Evolutionary conservation across 1,139 yeast species (phyloP), one percentile per base, ranked within the genome.

Genomic region (Insectozyma bohioensis): DNA sequence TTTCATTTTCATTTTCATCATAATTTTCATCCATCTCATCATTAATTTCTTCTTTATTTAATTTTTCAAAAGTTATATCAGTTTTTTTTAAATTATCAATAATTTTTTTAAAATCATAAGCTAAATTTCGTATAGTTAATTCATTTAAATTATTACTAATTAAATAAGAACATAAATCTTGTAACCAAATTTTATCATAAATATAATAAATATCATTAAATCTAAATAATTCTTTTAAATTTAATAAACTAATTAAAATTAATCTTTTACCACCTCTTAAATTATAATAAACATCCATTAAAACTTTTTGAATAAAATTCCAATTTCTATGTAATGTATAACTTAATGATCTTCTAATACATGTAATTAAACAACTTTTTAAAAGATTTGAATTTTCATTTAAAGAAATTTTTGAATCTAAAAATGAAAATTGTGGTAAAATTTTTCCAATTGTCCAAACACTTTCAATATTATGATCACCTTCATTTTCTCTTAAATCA

Each of bases 391-490:
- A 57, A 3, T 42, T 33, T 4, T 19, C 17, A 13, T 46, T 58
- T 12, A 26, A 13, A 18, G 66, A 67, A 20, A 74, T 55, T 43
- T 71, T 75, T 8, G 75, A 63, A 52, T 88, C 97, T 26, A 92
- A 62, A 43, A 72, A 78, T 6, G 90, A 56, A 24, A 90, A 60
- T 47, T 86, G 92, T 0, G 97, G 95, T 0, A 80, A 64, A 21
- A 92, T 54, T 48, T 83, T 87, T 2, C 97, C 97, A 10, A 92
- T 72, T 0, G 94, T 82, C 98, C 97, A 92, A 0, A 95, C 88
- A 41, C 95, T 84, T 57, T 92, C 98, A 6, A 84, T 79, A 13
- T 79, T 86, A 34, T 79, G 78, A 14, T 85, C 95, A 7, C 95
- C 95, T 49, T 71, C 75, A 18, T 79, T 83, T 34, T 84, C 85